A percentile compares a stretch with the other conserved stretches of the same genome.
Conservation (phyloP, 2,329 filamentous ascomycete species). For the Aspergillus latus region DNA sequence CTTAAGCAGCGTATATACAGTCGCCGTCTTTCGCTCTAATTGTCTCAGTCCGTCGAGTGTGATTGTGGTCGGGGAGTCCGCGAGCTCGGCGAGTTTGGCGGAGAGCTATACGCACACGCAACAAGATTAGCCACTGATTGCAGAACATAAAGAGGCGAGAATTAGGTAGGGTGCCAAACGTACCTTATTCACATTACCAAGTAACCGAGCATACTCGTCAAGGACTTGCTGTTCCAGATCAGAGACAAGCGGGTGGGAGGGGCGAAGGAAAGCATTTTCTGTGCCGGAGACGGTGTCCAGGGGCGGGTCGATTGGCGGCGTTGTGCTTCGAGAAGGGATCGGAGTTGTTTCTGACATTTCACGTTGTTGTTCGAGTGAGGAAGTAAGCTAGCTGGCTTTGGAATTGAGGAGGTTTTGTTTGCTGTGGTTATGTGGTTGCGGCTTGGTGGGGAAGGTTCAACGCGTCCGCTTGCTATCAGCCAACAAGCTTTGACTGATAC, state of each 20-base stretch:
- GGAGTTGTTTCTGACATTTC: conserved; percentile 1
- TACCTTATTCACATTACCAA: conserved; percentile 90
- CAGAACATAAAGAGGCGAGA: neutral
- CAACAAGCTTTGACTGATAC: neutral
- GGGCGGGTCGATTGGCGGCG: conserved; percentile 3
- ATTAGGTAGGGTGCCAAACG: conserved; percentile 2
- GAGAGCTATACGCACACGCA: conserved; percentile 28
- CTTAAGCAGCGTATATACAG: conserved; percentile 94
- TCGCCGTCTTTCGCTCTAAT: conserved; percentile 88
- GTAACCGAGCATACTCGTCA: conserved; percentile 84
- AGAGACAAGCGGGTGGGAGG: conserved; percentile 52
- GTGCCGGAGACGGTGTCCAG: conserved; percentile 11
- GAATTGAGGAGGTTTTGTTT: neutral
- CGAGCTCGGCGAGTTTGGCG: conserved; percentile 53
- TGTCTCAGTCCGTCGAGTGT: conserved; percentile 76
- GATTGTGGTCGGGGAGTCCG: conserved; percentile 70
- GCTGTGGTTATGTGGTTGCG: neutral
- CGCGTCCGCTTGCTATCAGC: neutral
- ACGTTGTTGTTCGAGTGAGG: neutral
- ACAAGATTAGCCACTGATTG: neutral
- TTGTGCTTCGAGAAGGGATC: conserved; percentile 1
- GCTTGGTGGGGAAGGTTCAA: conserved; percentile 1
- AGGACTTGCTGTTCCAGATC: conserved; percentile 91
- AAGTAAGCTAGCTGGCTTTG: neutral
- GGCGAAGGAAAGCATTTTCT: conserved; percentile 39